Percentiles rank a stretch among this genome's conserved stretches.
phyloP scores from a whole-genome alignment of 2,329 filamentous ascomycete genomes.

The Cytospora leucostoma region DNA sequence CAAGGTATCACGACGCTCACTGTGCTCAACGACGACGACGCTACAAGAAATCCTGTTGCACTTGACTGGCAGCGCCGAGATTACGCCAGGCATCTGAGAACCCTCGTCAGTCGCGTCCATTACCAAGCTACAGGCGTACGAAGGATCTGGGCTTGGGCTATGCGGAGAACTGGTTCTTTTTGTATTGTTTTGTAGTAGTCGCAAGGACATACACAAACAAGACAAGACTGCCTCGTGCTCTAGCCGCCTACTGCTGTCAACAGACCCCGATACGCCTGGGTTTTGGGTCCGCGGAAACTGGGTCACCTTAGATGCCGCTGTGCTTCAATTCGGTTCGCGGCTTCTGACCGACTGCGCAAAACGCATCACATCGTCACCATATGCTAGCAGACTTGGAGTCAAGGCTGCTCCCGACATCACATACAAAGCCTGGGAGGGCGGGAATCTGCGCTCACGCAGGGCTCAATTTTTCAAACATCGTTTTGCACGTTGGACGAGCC shows the following conservation, averaged over 20 bases:
- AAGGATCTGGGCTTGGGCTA: not conserved
- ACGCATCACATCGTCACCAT: not conserved
- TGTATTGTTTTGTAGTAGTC: not conserved
- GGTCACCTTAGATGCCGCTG: constrained; percentile 3
- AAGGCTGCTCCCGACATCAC: constrained; percentile 21
- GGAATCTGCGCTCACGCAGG: constrained; percentile 9
- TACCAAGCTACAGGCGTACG: not conserved
- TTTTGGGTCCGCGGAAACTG: constrained; percentile 10
- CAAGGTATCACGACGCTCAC: not conserved
- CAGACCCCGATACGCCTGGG: not conserved
- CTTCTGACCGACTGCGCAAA: not conserved
- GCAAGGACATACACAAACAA: not conserved
- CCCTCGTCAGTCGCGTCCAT: not conserved
- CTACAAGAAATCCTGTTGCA: not conserved
- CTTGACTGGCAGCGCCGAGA: not conserved
- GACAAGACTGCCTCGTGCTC: not conserved
- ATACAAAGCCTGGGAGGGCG: constrained; percentile 24
- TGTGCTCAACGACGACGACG: not conserved
- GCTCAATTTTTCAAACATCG: not conserved
- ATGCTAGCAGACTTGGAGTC: constrained; percentile 5
- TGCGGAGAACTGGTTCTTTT: not conserved
- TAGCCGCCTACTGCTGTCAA: not conserved
- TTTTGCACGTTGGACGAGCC: not conserved
- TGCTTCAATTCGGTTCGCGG: not conserved
- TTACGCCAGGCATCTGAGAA: not conserved